Conservation (phyloP, 108 stramenopile genomes). For the Nannochloropsis gaditana region DNA sequence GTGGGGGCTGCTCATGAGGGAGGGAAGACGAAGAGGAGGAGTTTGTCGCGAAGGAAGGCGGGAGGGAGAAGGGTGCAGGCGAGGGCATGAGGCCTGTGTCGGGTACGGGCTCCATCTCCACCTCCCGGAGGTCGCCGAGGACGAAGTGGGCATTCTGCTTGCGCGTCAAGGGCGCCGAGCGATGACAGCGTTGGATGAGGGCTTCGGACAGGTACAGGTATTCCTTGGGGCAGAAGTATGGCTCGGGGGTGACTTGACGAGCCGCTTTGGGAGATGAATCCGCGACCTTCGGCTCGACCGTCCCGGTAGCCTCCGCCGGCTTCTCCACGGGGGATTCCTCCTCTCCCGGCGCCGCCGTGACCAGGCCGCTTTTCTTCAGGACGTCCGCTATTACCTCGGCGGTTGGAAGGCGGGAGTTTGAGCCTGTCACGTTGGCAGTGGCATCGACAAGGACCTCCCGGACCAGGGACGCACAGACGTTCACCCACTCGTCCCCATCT, state of each 20-base stretch:
- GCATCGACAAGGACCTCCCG: not conserved
- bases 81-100: not conserved
- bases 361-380: not conserved
- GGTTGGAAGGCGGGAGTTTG: not conserved
- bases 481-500: not conserved
- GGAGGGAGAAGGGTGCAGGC: not conserved
- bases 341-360: not conserved
- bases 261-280: not conserved
- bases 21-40: not conserved
- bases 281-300: not conserved
- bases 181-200: not conserved
- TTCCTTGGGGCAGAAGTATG: not conserved
- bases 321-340: not conserved
- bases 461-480: not conserved
- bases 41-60: not conserved
- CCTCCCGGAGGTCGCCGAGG: not conserved
- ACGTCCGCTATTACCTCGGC: not conserved
- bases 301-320: not conserved
- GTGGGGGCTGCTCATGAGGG: not conserved
- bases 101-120: conserved; percentile 11
- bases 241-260: not conserved
- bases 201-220: conserved; percentile 1
- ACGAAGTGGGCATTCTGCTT: conserved; percentile 15
- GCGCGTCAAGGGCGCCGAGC: not conserved
- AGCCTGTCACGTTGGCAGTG: not conserved